Evolutionary conservation across 768 basidiomycete genomes (phyloP), one percentile per base, ranked within the genome.

Genomic region (Hydnum rufescens): DNA sequence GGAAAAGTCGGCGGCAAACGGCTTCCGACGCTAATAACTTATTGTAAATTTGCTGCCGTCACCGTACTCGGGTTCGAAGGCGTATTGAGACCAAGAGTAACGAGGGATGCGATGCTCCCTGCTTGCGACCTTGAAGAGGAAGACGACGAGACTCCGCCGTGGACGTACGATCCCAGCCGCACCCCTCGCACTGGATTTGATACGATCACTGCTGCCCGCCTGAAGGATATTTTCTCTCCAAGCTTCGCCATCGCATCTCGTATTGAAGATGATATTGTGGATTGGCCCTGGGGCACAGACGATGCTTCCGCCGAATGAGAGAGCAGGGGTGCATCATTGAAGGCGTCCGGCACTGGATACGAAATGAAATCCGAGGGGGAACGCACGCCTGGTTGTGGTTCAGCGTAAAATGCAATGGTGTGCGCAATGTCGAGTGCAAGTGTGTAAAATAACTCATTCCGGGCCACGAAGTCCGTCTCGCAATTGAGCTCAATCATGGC

Each of bases 391-490:
- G 13, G 44, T 8, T 13, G 32, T 44, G 76, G 73, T 51, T 77
- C 75, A 0, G 75, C 65, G 42, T 85, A 68, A 60, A 78, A 83
- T 4, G 87, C 87, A 31, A 80, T 77, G 1, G 85, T 88, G 58
- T 84, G 79, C 16, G 87, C 82, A 58, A 95, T 80, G 59, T 86
- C 78, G 36, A 72, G 70, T 8, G 83, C 81, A 34, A 92, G 74
- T 51, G 71, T 71, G 16, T 76, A 71, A 60, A 97, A 97, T 8
- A 88, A 69, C 54, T 80, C 75, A 59, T 87, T 92, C 57, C 85
- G 68, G 23, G 79, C 86, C 28, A 97, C 92, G 62, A 95, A 97
- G 67, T 97, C 92, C 51, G 92, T 95, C 68, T 97, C 92, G 68
- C 92, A 96, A 59, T 86, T 87, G 55, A 95, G 70, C 65, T 97